These are phyloP conservation scores for Ceratocystis harringtonii DNA, from an alignment of 2,329 filamentous ascomycete species.

Conservation along the genomic window DNA sequence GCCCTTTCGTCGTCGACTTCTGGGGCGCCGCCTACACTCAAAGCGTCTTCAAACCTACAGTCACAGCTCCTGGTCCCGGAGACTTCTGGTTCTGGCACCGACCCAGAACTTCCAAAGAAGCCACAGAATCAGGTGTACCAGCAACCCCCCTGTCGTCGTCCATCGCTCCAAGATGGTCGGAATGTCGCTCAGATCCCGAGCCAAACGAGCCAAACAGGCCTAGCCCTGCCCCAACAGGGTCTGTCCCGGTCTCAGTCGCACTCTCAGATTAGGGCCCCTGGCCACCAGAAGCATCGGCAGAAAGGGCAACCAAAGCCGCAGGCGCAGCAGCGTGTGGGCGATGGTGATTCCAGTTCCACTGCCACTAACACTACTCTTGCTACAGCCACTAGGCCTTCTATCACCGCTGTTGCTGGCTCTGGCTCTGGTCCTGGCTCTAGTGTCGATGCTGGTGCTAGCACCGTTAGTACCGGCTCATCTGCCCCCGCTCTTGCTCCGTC, in stretches of 20 bases:
- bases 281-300: not conserved
- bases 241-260: not conserved
- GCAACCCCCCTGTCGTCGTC: not conserved
- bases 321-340: no score
- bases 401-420: not conserved
- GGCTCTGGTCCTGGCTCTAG: not conserved
- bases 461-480: not conserved
- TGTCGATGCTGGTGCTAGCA: not conserved
- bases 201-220: not conserved
- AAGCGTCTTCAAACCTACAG: not conserved
- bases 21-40: not conserved
- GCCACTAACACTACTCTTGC: no score
- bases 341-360: no score
- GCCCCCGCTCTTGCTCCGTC: not conserved
- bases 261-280: not conserved
- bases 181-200: not conserved
- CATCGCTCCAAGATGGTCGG: not conserved
- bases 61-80: not conserved
- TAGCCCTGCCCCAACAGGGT: not conserved
- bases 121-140: not conserved
- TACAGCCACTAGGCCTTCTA: not conserved
- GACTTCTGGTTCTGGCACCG: not conserved
- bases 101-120: not conserved
- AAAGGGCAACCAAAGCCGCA: no score
- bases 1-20: not conserved